Base-by-base conservation (phyloP, 225 moss, liverwort and hornwort genomes). In the Asterella californica region DNA sequence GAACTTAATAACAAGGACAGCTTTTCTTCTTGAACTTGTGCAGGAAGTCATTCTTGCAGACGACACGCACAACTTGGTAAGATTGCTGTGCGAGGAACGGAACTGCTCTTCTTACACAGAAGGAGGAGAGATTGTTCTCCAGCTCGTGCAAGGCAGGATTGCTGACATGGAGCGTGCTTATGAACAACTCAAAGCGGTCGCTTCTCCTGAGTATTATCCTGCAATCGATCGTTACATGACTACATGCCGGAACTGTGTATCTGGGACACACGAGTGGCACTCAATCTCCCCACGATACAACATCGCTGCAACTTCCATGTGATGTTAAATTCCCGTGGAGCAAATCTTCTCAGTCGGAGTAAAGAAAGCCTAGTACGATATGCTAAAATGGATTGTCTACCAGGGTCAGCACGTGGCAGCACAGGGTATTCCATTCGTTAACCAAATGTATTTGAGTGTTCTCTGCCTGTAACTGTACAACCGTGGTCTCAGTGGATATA, bases 91-190 rank as follows among this genome's bases (percentile, higher is more conserved):
- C 53, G 21, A 37, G 7, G 33, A 53, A 21, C 18, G 10, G 21
- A 59, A 59, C 53, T 55, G 53, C 34, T 7, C 30, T 34, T 53
- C 54, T 15, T 57, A 75, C 24, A 53, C 57, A 30, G 53, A 75
- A 59, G 75, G 33, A 6, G 53, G 75, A 33, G 33, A 57, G 25
- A 53, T 53, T 53, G 75, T 22, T 4, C 36, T 53, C 32, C 32
- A 53, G 19, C 6, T 75, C 0, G 11, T 74, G 18, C 25, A 24
- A 18, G 49, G 29, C 11, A 74, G 73, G n/a, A 48, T 74, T 50
- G 73, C 32, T 34, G 75, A 75, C 2, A 75, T 75, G 75, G 75
- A 75, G 54, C 75, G 12, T 33, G 53, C 53, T 34, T 75, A 53
- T 14, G 53, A 55, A 37, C 10, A 75, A 27, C 38, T 75, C 14